These are phyloP conservation scores for Colletotrichum sp. DNA, from an alignment of 2,329 filamentous ascomycete genomes.

Conservation along the genomic window DNA sequence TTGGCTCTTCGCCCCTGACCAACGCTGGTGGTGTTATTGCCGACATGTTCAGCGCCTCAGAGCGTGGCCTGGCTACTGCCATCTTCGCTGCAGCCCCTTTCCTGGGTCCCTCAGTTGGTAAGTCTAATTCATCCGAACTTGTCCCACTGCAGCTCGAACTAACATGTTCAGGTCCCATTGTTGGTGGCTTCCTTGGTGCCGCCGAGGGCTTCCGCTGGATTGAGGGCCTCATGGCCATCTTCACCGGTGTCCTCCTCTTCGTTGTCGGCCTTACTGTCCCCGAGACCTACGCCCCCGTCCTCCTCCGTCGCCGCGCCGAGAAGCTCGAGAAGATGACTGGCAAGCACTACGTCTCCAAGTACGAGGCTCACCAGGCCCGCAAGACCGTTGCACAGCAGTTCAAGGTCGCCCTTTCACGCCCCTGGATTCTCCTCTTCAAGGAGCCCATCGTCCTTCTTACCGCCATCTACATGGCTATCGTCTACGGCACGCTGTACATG, in stretches of 20 bases:
- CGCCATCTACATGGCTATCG: slow-evolving; percentile 69
- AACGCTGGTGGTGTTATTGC: slow-evolving; percentile 68
- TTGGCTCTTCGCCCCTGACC: slow-evolving; percentile 66
- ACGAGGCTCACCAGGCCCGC: slow-evolving; percentile 53
- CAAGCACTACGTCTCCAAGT: slow-evolving; percentile 30
- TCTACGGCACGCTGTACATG: slow-evolving; percentile 64
- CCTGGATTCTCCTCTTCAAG: slow-evolving; percentile 72
- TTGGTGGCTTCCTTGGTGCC: slow-evolving; percentile 70
- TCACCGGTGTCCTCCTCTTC: slow-evolving; percentile 42
- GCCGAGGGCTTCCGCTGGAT: slow-evolving; percentile 74
- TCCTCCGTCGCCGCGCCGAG: slow-evolving; percentile 29
- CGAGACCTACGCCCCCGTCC: slow-evolving; percentile 33
- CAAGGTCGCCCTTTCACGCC: slow-evolving; percentile 47
- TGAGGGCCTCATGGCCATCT: slow-evolving; percentile 67
- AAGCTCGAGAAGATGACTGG: slow-evolving; percentile 24
- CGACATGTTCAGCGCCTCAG: slow-evolving; percentile 59
- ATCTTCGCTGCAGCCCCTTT: slow-evolving; percentile 71
- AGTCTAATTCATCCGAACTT: slow-evolving; percentile 62
- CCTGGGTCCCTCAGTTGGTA: slow-evolving; percentile 68
- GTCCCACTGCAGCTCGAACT: slow-evolving; percentile 62
- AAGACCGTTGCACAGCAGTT: slow-evolving; percentile 50
- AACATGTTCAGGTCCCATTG: slow-evolving; percentile 67
- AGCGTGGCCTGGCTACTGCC: slow-evolving; percentile 63
- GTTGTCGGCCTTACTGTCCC: slow-evolving; percentile 51
- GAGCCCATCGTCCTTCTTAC: slow-evolving; percentile 74